Base-by-base conservation (phyloP, 495 filamentous ascomycete species). In the Hypoxylon perforatum region DNA sequence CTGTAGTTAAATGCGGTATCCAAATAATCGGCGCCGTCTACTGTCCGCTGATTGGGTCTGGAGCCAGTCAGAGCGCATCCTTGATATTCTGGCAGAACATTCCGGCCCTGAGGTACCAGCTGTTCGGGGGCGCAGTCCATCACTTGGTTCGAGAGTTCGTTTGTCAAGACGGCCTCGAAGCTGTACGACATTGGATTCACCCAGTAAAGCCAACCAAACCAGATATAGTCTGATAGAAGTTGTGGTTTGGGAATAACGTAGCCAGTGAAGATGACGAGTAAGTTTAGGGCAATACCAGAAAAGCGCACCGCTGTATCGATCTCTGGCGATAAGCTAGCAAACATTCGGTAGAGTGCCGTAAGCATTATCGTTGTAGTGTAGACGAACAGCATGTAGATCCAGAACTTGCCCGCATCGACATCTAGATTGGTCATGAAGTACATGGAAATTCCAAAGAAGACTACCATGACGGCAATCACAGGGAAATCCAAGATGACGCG, bases 221-320 rank as follows among this genome's bases (percentile, higher is more conserved):
- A 86, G 64, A 84, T 82, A 49, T 79, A 81, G 7, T 69, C 41
- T 47, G 78, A 76, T 9, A 82, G 23, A 8, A 75, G 70, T 15
- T 75, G 69, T 75, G 63, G 65, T 55, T 75, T 75, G 0, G 72
- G 72, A 35, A 87, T 81, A 10, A 83, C 78, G 57, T 87, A 87
- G 25, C 85, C 85, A 1, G 79, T 81, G 67, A 74, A 87, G 39
- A 92, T 87, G 48, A 78, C 65, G 19, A 84, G 69, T 19, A 92
- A 73, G 66, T 91, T 92, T 33, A 93, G 71, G 0, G 84, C 87
- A 60, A 88, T 85, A 60, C 90, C 90, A 50, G 84, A 82, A 70
- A 92, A 91, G 9, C 89, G 82, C 39, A 92, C 87, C 3, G 91
- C 90, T 47, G 90, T 88, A 70, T 92, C 87, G 44, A 93, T 90